Evolutionary conservation across 2,329 filamentous ascomycete genomes (phyloP), one percentile per base, ranked within the genome.

Genomic region (Xylariales sp.): DNA sequence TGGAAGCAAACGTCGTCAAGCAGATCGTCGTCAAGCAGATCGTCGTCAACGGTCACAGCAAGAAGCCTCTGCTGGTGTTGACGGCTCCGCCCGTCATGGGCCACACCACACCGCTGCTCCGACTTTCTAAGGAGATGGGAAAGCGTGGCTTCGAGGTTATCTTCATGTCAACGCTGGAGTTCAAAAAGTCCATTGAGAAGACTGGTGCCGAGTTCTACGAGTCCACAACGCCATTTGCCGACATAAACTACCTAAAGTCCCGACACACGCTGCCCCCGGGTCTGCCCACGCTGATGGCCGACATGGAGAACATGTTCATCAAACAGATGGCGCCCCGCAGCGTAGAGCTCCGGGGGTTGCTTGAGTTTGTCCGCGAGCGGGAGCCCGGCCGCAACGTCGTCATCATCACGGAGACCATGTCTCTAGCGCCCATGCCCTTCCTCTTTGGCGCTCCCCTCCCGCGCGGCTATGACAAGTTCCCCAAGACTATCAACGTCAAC

Each of bases 371-470:
- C 38, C 44, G 47, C 1, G 45, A 50, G 5, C 43, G 48, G 3
- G 47, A 62, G n/a, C 50, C 53, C 4, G 32, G 30, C 2, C 52
- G 56, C 19, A 50, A 57, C 8, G 52, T 66, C 21, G 49, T 66
- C 5, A 47, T 57, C 15, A 21, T 66, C 5, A 52, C 48, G 33
- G 63, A 66, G 28, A 40, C 49, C 10, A 36, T 51, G 4, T 57
- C 58, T 29, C 41, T 49, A 34, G 57, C 60, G 1, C 38, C 50
- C 11, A 35, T 57, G n/a, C 60, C 61, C 1, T 54, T 55, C 21
- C 46, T 42, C 2, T 38, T 46, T 8, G 56, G 57, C 0, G 29
- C 46, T 3, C 46, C 52, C 3, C 36, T 48, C 49, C 56, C 31
- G 36, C 45, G 14, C 45, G 60, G 30, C 27, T 59, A 34, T 40